Evolutionary conservation across 2,329 filamentous ascomycete species (phyloP), one percentile per base, ranked within the genome.

Genomic region (Cladosporium sp.): DNA sequence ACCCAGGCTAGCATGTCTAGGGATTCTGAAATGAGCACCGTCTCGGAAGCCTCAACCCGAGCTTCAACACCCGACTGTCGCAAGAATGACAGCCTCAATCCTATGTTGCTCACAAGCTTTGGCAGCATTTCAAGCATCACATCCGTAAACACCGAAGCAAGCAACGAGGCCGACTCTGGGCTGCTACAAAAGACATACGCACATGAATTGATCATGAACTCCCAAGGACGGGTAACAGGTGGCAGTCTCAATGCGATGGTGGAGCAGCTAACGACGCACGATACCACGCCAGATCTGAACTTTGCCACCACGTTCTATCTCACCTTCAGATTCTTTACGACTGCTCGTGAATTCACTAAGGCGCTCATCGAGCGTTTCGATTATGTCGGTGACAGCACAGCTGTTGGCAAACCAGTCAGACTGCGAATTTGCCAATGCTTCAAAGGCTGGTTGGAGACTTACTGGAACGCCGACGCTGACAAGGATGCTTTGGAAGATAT

Each of bases 281-380:
- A 97, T 76, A 91, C 92, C 0, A 96, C 94, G 0, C 95, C 95
- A 0, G 94, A 98, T 75, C 88, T 91, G 21, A 87, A 91, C 74
- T 98, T 98, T 72, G 92, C 97, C 50, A 93, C 92, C 2, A 92
- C 95, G 0, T 98, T 99, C 75, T 98, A 96, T 76, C 88, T 98
- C 31, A 99, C 95, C 0, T 99, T 99, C 81, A 88, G 95, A 62
- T 86, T 96, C 12, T 99, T 99, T 75, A 93, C 92, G 68, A 91
- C 90, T 0, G 93, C 95, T 0, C 76, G 85, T 7, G 88, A 91
- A 67, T 86, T 99, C 68, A 91, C 93, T 0, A 86, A 92, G 75
- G 86, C 89, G 4, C 84, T 99, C n/a, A 90, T 96, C 62, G 90
- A 95, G 65, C 89, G 96, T 33, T 99, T 96, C 77, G 91, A 97